Conservation (phyloP, 2,329 filamentous ascomycete species). For the Botrytis paeoniae region DNA sequence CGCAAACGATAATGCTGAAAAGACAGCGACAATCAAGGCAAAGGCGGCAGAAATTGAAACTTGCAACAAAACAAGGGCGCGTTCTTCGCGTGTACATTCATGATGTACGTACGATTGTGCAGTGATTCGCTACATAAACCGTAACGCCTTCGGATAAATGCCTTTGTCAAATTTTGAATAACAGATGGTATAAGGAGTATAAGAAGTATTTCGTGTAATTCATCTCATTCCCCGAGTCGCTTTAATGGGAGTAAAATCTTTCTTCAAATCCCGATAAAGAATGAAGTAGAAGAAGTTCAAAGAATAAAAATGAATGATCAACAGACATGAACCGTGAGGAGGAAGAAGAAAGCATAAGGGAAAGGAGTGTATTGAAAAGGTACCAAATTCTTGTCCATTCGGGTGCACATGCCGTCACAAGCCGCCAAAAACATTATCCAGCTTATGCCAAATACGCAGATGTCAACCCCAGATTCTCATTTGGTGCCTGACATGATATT, state of each 20-base stretch:
- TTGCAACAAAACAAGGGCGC: neutral
- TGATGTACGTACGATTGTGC: neutral
- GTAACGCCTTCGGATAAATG: neutral
- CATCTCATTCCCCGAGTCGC: neutral
- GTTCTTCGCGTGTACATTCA: neutral
- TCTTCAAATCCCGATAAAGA: neutral
- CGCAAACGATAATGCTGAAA: neutral
- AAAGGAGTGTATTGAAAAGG: neutral
- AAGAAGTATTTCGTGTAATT: neutral
- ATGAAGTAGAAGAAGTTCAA: fast-evolving
- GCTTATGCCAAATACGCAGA: neutral
- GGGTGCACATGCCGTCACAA: no score
- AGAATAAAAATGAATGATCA: no score
- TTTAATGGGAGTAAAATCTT: neutral
- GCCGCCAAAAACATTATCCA: neutral
- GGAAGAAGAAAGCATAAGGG: neutral
- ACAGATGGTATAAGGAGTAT: neutral
- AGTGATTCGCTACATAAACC: neutral
- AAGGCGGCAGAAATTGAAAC: neutral
- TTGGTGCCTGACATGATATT: slow-evolving; percentile 5
- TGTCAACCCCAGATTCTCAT: neutral
- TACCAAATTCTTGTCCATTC: neutral
- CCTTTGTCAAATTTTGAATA: neutral
- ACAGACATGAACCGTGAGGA: neutral
- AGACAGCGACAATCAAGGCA: neutral